phyloP scores from a whole-genome alignment of 345 rosid genomes.

The Populus pruinosa region DNA sequence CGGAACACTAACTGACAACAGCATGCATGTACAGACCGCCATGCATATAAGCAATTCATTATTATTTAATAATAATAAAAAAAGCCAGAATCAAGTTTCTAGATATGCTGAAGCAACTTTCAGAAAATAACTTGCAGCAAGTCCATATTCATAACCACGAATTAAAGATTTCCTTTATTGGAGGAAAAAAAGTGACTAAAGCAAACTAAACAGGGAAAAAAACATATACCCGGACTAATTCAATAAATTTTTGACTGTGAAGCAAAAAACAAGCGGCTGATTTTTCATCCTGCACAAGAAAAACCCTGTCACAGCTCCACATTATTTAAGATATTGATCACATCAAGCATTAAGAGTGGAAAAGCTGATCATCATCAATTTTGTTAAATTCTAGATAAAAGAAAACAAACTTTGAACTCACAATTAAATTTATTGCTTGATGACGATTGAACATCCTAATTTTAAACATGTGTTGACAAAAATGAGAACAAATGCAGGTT shows the following conservation, averaged over 20 bases:
- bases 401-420: neutral
- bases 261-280: slow-evolving; percentile 83
- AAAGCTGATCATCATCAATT: neutral
- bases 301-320: slow-evolving; percentile 13
- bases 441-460: neutral
- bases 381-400: neutral
- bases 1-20: neutral
- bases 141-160: neutral
- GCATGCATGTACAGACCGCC: neutral
- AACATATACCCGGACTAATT: slow-evolving; percentile 70
- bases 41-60: neutral
- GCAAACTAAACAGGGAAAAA: slow-evolving; percentile 11
- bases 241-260: slow-evolving; percentile 86
- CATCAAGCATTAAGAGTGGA: neutral
- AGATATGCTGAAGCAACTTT: neutral
- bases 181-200: neutral
- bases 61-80: too few relatives aligned
- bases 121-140: neutral
- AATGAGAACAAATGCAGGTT: neutral
- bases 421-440: neutral
- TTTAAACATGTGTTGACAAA: neutral
- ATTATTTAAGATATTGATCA: neutral
- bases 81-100: neutral
- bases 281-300: slow-evolving; percentile 72
- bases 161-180: neutral